A percentile compares a stretch with the other conserved stretches of the same genome.
Evolutionary conservation across 345 rosid genomes (phyloP).

Genomic region (Hypericum androsaemum): DNA sequence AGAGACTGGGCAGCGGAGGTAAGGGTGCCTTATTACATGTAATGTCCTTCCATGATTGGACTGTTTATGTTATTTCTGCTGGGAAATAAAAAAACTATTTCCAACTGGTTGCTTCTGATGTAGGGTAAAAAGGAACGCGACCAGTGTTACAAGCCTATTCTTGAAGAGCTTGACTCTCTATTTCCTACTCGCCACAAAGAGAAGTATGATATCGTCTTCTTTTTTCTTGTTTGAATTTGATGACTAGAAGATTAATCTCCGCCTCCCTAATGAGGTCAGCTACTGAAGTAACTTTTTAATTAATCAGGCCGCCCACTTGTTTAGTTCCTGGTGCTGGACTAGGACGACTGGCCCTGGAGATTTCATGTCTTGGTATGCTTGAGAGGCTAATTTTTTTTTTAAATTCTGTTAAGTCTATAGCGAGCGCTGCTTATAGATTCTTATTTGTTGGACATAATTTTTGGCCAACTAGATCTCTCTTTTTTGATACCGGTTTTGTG

Average conservation of each 20-base stretch:
- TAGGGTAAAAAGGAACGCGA: conserved; percentile 87
- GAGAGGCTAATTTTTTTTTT: conserved; percentile 2
- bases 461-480: conserved; percentile 6
- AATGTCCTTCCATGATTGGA: conserved; percentile 13
- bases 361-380: conserved; percentile 73
- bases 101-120: background rate
- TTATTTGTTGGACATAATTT: background rate
- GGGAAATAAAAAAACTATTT: no score
- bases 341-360: conserved; percentile 91
- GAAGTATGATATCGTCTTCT: conserved; percentile 31
- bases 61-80: conserved; percentile 6
- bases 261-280: background rate
- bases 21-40: conserved; percentile 13
- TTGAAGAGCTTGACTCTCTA: conserved; percentile 73
- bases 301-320: conserved; percentile 73
- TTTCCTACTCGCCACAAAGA: conserved; percentile 61
- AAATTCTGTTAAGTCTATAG: conserved; percentile 45
- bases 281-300: conserved; percentile 15
- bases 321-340: conserved; percentile 99
- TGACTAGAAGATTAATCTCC: background rate
- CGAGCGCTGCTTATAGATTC: background rate
- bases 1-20: conserved; percentile 99
- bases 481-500: conserved; percentile 61
- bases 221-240: conserved; percentile 3
- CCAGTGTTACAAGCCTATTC: conserved; percentile 87